These are phyloP conservation scores for Suillus brevipes DNA, from an alignment of 768 basidiomycete species.

Conservation along the genomic window DNA sequence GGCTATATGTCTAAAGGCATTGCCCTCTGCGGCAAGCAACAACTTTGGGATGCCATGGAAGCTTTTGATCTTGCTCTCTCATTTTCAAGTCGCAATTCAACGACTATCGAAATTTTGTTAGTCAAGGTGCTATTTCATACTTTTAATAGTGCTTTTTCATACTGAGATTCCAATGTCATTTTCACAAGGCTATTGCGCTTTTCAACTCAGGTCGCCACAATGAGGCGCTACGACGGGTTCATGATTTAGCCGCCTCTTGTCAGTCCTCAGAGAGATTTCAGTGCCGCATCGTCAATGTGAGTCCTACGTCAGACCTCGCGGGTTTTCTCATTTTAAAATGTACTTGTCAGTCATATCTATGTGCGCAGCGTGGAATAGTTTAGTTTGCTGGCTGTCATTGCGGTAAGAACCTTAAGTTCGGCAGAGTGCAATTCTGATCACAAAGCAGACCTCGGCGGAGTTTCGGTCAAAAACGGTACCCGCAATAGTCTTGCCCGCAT, in stretches of 20 bases:
- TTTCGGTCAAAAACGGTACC: slow-evolving; percentile 57
- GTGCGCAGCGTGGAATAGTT: slow-evolving; percentile 38
- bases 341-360: background rate
- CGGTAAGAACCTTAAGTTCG: slow-evolving; percentile 42
- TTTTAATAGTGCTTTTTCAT: background rate
- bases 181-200: background rate
- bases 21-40: background rate
- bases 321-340: background rate
- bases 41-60: background rate
- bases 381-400: slow-evolving; percentile 80
- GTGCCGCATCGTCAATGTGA: background rate
- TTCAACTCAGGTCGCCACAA: background rate
- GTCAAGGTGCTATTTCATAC: background rate
- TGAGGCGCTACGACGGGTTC: background rate
- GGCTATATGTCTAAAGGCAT: background rate
- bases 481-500: slow-evolving; percentile 67
- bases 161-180: background rate
- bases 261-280: background rate
- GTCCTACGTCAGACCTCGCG: background rate
- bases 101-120: background rate
- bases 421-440: background rate
- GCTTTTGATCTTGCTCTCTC: background rate
- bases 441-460: slow-evolving; percentile 71
- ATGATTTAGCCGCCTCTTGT: background rate
- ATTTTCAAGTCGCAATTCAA: background rate